Evolutionary conservation across 495 filamentous ascomycete species (phyloP), one percentile per base, ranked within the genome.

Genomic region (Hyaloscypha bicolor): DNA sequence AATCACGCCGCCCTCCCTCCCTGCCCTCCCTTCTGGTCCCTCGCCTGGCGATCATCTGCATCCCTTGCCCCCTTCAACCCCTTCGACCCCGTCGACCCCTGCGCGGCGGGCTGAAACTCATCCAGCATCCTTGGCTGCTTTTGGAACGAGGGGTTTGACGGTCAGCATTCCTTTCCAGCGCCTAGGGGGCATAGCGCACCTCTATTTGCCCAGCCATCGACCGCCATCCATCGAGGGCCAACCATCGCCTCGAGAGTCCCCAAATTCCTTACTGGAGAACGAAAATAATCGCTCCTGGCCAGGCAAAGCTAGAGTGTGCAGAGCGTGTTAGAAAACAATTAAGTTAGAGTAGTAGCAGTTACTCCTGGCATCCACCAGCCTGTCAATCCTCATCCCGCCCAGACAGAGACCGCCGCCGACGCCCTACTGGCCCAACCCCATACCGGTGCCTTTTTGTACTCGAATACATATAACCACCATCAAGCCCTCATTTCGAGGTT

Each of bases 251-350:
- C 35, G 16, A 8, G n/a, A 33, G 53, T 6, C 11, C 9, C 30
- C 63, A n/a, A 55, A 59, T 70, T 63, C 60, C 68, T 66, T 55
- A 70, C 68, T 58, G 30, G 42, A 55, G 35, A 65, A 22, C 42
- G 1, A 63, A 22, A 67, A 56, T 62, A 67, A 8, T 59, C 37
- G n/a, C 19, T 32, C 25, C 45, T 25, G 6, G 30, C 30, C 48
- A 37, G 62, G 19, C 25, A 52, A 45, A 48, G 9, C 57, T 48
- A 30, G 39, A 62, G 14, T 45, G 60, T 25, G 31, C 22, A 8
- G 33, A 6, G 33, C 11, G 59, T 61, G 2, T 25, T 1, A 25
- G 59, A 42, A 29, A 39, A 61, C 59, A 45, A 61, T 61, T 61
- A 39, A 61, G 32, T 22, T 19, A 37, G 37, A 39, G 32, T 42